Conservation (phyloP, 75 land plant genomes). For the Pinus tabuliformis region DNA sequence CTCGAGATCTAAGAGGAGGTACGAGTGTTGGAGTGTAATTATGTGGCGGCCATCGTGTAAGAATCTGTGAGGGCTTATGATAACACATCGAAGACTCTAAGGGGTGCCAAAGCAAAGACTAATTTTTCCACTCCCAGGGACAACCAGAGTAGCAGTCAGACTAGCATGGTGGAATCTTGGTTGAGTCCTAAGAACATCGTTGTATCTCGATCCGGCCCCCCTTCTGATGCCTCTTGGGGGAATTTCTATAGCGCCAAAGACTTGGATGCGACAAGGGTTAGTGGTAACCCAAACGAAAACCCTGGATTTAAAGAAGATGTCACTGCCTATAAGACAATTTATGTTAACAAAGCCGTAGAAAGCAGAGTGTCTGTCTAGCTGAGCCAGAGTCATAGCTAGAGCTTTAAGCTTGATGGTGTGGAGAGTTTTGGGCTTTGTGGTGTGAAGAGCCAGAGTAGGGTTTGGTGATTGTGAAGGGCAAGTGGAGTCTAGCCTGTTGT, state of each 20-base stretch:
- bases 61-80: constrained; percentile 34
- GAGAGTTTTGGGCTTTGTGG: too few relatives aligned
- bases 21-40: too few relatives aligned
- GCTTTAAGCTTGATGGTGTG: too few relatives aligned
- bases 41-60: too few relatives aligned
- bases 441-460: too few relatives aligned
- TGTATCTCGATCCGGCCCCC: background rate
- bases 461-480: too few relatives aligned
- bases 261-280: background rate
- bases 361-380: too few relatives aligned
- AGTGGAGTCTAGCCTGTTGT: too few relatives aligned
- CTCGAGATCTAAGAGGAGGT: too few relatives aligned
- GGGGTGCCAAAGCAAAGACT: constrained; percentile 29
- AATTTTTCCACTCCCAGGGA: constrained; percentile 15
- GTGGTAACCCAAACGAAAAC: background rate
- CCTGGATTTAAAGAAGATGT: background rate
- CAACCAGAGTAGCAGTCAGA: background rate
- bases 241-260: background rate
- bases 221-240: background rate
- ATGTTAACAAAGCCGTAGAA: background rate
- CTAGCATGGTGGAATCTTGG: constrained; percentile 1
- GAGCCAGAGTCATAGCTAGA: too few relatives aligned
- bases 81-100: constrained; percentile 21
- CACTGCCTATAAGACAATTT: constrained; percentile 4
- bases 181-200: background rate